Evolutionary conservation across 495 filamentous ascomycete species (phyloP), one percentile per base, ranked within the genome.

Genomic region (Xylaria longipes): DNA sequence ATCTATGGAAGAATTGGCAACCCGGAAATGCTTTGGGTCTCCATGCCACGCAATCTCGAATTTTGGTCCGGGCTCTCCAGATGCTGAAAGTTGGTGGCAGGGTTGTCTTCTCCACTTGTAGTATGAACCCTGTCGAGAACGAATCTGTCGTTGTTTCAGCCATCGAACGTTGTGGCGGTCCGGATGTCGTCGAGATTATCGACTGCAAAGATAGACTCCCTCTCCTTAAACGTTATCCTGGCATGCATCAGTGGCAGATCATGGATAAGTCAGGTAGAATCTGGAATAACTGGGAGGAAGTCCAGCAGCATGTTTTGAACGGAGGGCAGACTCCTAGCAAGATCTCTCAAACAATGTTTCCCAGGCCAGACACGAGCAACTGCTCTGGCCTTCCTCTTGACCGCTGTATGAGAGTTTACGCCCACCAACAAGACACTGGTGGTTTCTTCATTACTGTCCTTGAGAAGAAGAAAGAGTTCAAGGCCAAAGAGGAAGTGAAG

Each of bases 61-160:
- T 99, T 76, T 85, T 98, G 64, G 91, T 97, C 64, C 92, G 97
- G 67, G 94, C 94, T 25, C 84, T 99, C 61, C 97, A 99, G 82
- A 95, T 99, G 93, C 86, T 98, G 27, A 98, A 98, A 82, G 92
- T 93, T 52, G 96, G 96, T 41, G 96, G 96, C 70, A 89, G 94
- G 58, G 91, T 98, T 11, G 94, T 98, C 35, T 99, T 98, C 83
- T 98, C 95, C 8, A 98, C 96, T 20, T 99, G 96, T 84, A 97
- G 93, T 80, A 92, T 99, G 92, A 99, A 98, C 81, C 95, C 96
- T 0, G 87, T 98, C 29, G 96, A 99, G 80, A 97, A 99, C 77
- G 96, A 99, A 83, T 92, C 97, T n/a, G 94, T 98, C 27, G 82
- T 99, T 69, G 82, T 82, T 17, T 81, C 86, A 3, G 95, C 97